Percentiles rank a stretch among this genome's conserved stretches.
These are phyloP conservation scores for Asterophora lycoperdoides DNA, from an alignment of 768 basidiomycete genomes.

Conservation along the genomic window DNA sequence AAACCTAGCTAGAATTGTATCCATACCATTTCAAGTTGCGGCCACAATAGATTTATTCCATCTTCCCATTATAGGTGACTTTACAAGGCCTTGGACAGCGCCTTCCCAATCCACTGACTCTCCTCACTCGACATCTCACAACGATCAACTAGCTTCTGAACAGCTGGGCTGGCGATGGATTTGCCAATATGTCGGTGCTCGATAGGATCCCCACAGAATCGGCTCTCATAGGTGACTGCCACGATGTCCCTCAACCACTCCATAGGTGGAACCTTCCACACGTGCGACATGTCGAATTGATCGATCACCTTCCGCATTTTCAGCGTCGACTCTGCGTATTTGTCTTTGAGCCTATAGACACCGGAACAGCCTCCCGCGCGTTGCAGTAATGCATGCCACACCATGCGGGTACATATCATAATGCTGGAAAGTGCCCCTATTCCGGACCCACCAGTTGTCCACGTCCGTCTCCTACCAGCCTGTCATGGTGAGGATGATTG, in stretches of 20 bases:
- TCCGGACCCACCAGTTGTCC: conserved; percentile 32
- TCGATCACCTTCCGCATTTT: conserved; percentile 17
- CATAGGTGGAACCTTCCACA: conserved; percentile 12
- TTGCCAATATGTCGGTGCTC: conserved; percentile 8
- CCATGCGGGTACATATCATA: conserved; percentile 27
- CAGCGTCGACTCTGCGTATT: conserved; percentile 30
- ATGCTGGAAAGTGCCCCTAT: conserved; percentile 24
- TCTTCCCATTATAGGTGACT: not conserved
- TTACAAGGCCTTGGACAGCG: conserved; percentile 7
- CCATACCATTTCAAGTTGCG: not conserved
- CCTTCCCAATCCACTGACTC: conserved; percentile 3
- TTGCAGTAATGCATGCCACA: conserved; percentile 38
- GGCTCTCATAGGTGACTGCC: conserved; percentile 10
- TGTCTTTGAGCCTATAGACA: conserved; percentile 16
- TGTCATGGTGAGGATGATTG: conserved; percentile 33
- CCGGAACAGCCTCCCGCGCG: conserved; percentile 17
- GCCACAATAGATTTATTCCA: too few species aligned
- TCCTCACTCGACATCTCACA: conserved; percentile 17
- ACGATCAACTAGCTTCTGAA: conserved; percentile 7
- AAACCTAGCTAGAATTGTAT: not conserved
- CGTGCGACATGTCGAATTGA: conserved; percentile 9
- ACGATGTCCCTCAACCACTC: conserved; percentile 16
- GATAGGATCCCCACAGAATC: conserved; percentile 1
- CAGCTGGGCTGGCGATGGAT: conserved; percentile 7
- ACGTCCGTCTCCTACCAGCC: conserved; percentile 26